Conservation (phyloP, 192 early-diverging fungal genomes). For the Podochytrium sp. region DNA sequence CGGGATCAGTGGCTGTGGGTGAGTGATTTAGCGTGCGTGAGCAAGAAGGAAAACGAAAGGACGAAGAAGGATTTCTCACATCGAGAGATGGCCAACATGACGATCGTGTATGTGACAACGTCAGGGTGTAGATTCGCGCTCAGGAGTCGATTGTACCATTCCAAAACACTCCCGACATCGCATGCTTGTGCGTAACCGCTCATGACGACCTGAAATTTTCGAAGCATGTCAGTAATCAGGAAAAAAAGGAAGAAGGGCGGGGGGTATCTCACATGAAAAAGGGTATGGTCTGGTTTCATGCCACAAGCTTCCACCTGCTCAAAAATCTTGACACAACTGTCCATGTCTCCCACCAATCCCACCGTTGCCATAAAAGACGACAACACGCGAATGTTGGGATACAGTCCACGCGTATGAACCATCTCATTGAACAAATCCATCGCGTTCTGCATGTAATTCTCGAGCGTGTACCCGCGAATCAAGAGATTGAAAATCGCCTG, state of each 20-base stretch:
- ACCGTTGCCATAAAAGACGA: slow-evolving; percentile 23
- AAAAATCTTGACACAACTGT: slow-evolving; percentile 13
- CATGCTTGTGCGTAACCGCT: slow-evolving; percentile 24
- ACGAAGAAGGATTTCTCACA: background rate
- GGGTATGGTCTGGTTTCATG: slow-evolving; percentile 14
- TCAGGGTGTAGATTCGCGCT: slow-evolving; percentile 19
- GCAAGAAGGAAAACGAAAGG: no score
- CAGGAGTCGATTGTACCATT: slow-evolving; percentile 32
- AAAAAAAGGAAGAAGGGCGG: background rate
- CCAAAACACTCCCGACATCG: slow-evolving; percentile 18
- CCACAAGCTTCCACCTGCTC: slow-evolving; percentile 19
- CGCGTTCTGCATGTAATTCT: slow-evolving; percentile 14
- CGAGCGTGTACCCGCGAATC: slow-evolving; percentile 34
- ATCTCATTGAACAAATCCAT: slow-evolving; percentile 30
- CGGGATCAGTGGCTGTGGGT: slow-evolving; percentile 17
- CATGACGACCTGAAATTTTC: slow-evolving; percentile 21
- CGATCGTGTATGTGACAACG: slow-evolving; percentile 31
- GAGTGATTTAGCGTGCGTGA: background rate
- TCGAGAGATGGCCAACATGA: slow-evolving; percentile 33
- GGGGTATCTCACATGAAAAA: slow-evolving; percentile 22
- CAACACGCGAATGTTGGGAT: slow-evolving; percentile 13
- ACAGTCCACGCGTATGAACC: slow-evolving; percentile 21
- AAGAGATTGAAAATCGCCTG: slow-evolving; percentile 34
- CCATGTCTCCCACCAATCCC: slow-evolving; percentile 19
- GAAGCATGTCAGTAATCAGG: background rate